Percentiles rank a stretch among this genome's conserved stretches.
Evolutionary conservation across 2,329 filamentous ascomycete species (phyloP).

Genomic region (Boeremia exigua): DNA sequence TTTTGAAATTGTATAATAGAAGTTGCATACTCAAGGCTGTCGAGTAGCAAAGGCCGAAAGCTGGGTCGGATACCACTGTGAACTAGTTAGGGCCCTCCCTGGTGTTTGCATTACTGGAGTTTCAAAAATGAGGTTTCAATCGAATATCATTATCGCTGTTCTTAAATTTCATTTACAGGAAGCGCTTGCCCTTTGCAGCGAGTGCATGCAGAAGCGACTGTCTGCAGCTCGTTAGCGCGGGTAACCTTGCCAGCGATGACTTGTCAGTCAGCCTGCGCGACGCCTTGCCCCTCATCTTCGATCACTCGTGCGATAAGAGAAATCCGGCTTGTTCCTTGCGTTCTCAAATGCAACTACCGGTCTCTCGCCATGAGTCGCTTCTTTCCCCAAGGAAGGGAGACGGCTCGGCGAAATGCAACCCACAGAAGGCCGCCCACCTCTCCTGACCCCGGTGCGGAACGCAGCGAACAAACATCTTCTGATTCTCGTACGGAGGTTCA

Average conservation of each 20-base stretch:
- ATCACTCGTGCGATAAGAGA: background rate
- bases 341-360: background rate
- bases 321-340: background rate
- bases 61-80: background rate
- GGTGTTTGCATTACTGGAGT: slow-evolving; percentile 26
- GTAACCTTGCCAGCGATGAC: background rate
- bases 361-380: background rate
- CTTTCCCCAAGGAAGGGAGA: background rate
- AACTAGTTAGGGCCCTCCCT: background rate
- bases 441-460: background rate
- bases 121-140: slow-evolving; percentile 19
- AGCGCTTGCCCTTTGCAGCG: background rate
- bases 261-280: background rate
- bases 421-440: background rate
- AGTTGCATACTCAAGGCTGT: background rate
- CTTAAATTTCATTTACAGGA: background rate
- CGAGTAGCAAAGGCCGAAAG: background rate
- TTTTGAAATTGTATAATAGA: slow-evolving; percentile 11
- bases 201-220: background rate
- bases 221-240: slow-evolving; percentile 1
- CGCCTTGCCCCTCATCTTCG: background rate
- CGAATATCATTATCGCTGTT: background rate
- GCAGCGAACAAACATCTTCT: background rate
- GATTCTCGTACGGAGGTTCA: background rate
- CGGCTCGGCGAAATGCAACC: background rate